A percentile compares a stretch with the other conserved stretches of the same genome.
Evolutionary conservation across 1,284 basidiomycete species (phyloP).

Genomic region (Melampsora occidentalis): DNA sequence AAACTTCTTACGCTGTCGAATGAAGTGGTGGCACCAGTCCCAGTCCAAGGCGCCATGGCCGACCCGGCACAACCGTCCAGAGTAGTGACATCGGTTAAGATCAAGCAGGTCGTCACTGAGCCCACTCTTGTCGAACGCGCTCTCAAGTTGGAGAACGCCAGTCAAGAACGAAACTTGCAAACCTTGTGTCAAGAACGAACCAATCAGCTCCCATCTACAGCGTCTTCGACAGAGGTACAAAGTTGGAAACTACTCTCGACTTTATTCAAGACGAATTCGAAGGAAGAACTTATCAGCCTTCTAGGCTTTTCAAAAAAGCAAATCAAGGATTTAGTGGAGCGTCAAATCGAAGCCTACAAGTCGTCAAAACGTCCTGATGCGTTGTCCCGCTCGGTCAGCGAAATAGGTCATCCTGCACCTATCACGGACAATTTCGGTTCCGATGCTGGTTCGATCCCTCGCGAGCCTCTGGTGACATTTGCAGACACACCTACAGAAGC

Average conservation of each 20-base stretch:
- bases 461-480: conserved; percentile 49
- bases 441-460: conserved; percentile 52
- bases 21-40: conserved; percentile 60
- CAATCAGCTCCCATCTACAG: conserved; percentile 54
- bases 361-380: conserved; percentile 54
- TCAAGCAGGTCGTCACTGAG: conserved; percentile 76
- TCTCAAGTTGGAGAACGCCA: conserved; percentile 66
- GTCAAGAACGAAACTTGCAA: conserved; percentile 64
- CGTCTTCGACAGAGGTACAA: conserved; percentile 56
- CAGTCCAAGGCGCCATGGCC: conserved; percentile 65
- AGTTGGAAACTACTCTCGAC: conserved; percentile 86
- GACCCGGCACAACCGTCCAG: conserved; percentile 63
- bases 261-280: conserved; percentile 81
- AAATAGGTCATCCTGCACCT: conserved; percentile 65
- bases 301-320: conserved; percentile 91
- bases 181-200: conserved; percentile 66
- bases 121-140: conserved; percentile 73
- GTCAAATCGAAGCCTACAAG: conserved; percentile 74
- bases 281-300: conserved; percentile 83
- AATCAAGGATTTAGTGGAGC: conserved; percentile 72
- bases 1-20: conserved; percentile 68
- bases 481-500: conserved; percentile 53
- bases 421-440: conserved; percentile 67
- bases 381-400: conserved; percentile 55
- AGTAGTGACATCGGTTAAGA: conserved; percentile 58